These are phyloP conservation scores for Blastobotrys parvus DNA, from an alignment of 805 yeast species.

Conservation along the genomic window DNA sequence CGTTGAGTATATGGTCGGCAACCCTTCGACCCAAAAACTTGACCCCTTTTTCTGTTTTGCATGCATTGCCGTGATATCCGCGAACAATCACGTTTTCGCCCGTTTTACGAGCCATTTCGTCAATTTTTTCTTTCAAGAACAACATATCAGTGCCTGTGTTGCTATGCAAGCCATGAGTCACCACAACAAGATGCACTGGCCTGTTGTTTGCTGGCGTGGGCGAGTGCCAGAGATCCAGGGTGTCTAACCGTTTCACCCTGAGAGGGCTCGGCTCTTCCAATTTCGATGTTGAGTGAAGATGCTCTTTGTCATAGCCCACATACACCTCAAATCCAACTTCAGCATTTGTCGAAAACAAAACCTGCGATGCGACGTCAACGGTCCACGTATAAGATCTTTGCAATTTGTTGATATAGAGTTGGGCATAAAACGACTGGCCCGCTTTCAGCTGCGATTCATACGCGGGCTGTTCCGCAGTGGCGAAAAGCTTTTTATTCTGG, in stretches of 20 bases:
- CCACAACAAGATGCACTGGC: constrained; percentile 74
- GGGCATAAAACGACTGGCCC: constrained; percentile 56
- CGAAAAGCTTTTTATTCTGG: constrained; percentile 35
- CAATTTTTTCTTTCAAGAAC: constrained; percentile 74
- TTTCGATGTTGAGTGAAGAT: constrained; percentile 7
- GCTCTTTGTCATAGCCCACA: constrained; percentile 33
- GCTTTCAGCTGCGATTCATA: constrained; percentile 57
- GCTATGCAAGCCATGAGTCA: constrained; percentile 91
- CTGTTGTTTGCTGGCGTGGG: constrained; percentile 43
- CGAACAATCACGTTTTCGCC: constrained; percentile 67
- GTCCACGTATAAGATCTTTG: constrained; percentile 53
- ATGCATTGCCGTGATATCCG: constrained; percentile 76
- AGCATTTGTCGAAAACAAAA: constrained; percentile 61
- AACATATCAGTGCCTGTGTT: constrained; percentile 87
- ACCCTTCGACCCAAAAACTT: constrained; percentile 74
- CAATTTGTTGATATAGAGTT: constrained; percentile 38
- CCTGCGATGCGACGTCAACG: constrained; percentile 73
- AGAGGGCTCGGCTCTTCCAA: constrained; percentile 10
- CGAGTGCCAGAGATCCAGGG: constrained; percentile 66
- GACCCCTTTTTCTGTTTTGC: constrained; percentile 84
- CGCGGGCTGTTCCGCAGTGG: constrained; percentile 30
- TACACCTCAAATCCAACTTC: constrained; percentile 58
- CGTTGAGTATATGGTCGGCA: constrained; percentile 60
- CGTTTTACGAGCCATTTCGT: constrained; percentile 34
- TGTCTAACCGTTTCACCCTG: constrained; percentile 38